These are phyloP conservation scores for Gossypium longicalyx DNA, from an alignment of 345 rosid species.

Conservation along the genomic window DNA sequence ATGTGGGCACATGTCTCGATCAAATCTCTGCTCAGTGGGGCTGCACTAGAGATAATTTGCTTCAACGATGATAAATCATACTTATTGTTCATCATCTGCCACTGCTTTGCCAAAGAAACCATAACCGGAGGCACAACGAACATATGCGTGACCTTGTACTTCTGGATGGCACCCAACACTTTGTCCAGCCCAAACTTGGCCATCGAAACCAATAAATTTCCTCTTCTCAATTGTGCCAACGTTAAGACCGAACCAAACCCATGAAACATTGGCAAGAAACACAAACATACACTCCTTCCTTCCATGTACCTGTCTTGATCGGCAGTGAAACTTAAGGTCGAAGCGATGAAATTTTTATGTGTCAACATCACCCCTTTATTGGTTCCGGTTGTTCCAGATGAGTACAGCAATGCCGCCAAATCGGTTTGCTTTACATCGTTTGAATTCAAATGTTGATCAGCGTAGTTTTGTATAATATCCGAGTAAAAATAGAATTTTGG, in stretches of 20 bases:
- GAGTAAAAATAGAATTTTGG: slow-evolving; percentile 15
- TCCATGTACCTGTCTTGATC: slow-evolving; percentile 45
- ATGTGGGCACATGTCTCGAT: slow-evolving; percentile 29
- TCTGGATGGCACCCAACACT: slow-evolving; percentile 32
- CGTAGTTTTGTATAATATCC: slow-evolving; percentile 24
- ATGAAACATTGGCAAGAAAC: slow-evolving; percentile 71
- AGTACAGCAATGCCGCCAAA: slow-evolving; percentile 65
- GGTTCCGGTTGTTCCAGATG: slow-evolving; percentile 77
- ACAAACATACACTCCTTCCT: slow-evolving; percentile 48
- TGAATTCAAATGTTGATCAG: slow-evolving; percentile 16
- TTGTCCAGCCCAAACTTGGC: slow-evolving; percentile 39
- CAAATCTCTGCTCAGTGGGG: slow-evolving; percentile 43
- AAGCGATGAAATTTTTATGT: slow-evolving; percentile 58
- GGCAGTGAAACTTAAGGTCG: slow-evolving; percentile 62
- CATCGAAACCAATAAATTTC: slow-evolving; percentile 36
- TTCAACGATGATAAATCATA: slow-evolving; percentile 37
- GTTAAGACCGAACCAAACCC: slow-evolving; percentile 45
- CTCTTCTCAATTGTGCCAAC: slow-evolving; percentile 32
- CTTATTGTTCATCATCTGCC: slow-evolving; percentile 17
- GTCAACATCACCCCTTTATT: slow-evolving; percentile 73
- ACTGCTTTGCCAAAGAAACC: slow-evolving; percentile 30
- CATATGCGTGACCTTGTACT: slow-evolving; percentile 30
- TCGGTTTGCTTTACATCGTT: slow-evolving; percentile 48
- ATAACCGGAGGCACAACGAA: slow-evolving; percentile 42
- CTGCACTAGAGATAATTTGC: slow-evolving; percentile 38